Base-by-base conservation (phyloP, 1,284 basidiomycete species). In the Erythrobasidium hasegawianum region DNA sequence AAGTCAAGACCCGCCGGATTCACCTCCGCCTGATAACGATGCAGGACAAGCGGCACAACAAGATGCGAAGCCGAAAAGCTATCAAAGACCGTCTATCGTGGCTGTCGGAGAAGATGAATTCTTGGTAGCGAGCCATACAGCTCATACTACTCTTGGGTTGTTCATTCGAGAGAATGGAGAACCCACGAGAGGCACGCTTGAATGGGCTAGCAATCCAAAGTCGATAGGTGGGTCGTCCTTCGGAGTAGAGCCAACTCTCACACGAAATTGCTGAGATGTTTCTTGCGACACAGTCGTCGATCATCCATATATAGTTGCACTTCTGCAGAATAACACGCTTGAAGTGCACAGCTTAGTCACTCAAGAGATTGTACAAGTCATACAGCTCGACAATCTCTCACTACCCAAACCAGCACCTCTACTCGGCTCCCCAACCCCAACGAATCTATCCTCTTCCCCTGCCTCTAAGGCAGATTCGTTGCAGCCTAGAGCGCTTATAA, bases 121-220 rank as follows among this genome's bases (percentile, higher is more conserved):
- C 57, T 71, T 82, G 39, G 75, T 81, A 7, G 79, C 79, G 3
- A 78, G 76, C 59, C 73, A 73, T 26, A 73, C 69, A 20, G 71
- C 62, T 18, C 43, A 50, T 16, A 72, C 78, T 72, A 87, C 89
- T 0, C 80, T 95, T 62, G 92, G 92, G 0, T 79, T 95, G 1
- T 95, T 96, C 74, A 81, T 95, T 69, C 90, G 84, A 26, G 84
- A 85, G 0, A 83, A 85, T 13, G 91, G 90, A 0, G 90, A 94
- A 76, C 90, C 92, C 10, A 87, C 90, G 9, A 83, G 92, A 50
- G 90, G 90, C 1, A 93, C 91, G 1, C 79, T 95, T 38, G 84
- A 91, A 75, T 95, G 90, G 89, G 81, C 84, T 0, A 82, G 81
- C 52, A 86, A 93, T 78, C 89, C 91, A 0, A 79, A 85, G 43